Evolutionary conservation across 768 basidiomycete genomes (phyloP).

Genomic region (Lenzites betulinus): DNA sequence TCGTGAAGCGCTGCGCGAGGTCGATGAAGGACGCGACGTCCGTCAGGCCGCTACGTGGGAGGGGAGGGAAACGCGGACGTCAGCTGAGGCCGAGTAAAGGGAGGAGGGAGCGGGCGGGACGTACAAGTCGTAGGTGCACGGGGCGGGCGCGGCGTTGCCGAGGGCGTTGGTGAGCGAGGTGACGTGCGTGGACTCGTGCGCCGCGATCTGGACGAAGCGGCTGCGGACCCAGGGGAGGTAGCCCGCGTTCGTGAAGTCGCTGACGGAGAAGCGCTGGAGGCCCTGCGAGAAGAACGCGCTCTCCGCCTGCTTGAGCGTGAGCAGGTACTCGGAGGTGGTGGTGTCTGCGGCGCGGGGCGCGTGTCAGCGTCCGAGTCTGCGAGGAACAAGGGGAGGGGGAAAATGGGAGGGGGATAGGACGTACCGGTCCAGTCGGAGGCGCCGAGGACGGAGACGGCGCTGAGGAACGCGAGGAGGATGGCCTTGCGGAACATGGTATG

Average conservation of each 20-base stretch:
- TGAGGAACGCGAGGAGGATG: constrained; percentile 21
- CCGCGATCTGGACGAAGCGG: constrained; percentile 51
- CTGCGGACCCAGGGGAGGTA: constrained; percentile 51
- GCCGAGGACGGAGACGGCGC: constrained; percentile 14
- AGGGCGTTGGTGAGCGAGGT: constrained; percentile 48
- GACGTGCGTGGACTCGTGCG: constrained; percentile 59
- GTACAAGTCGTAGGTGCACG: constrained; percentile 21
- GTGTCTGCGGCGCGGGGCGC: constrained; percentile 15
- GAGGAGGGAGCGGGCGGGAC: background rate
- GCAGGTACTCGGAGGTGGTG: constrained; percentile 44
- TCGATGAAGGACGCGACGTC: constrained; percentile 46
- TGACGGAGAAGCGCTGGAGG: constrained; percentile 46
- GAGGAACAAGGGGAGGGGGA: no score
- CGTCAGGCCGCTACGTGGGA: constrained; percentile 40
- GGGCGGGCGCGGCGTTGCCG: constrained; percentile 11
- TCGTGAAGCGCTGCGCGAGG: constrained; percentile 49
- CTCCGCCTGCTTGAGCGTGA: constrained; percentile 50
- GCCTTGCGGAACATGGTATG: constrained; percentile 15
- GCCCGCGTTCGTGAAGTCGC: constrained; percentile 49
- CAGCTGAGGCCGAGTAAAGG: background rate
- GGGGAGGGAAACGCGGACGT: no score
- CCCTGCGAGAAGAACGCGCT: constrained; percentile 44
- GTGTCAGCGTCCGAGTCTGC: background rate
- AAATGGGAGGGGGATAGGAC: background rate
- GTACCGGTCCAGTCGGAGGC: background rate